A percentile compares a stretch with the other conserved stretches of the same genome.
Evolutionary conservation across 1,139 yeast species (phyloP).

Genomic region (Kodamaea sp.): DNA sequence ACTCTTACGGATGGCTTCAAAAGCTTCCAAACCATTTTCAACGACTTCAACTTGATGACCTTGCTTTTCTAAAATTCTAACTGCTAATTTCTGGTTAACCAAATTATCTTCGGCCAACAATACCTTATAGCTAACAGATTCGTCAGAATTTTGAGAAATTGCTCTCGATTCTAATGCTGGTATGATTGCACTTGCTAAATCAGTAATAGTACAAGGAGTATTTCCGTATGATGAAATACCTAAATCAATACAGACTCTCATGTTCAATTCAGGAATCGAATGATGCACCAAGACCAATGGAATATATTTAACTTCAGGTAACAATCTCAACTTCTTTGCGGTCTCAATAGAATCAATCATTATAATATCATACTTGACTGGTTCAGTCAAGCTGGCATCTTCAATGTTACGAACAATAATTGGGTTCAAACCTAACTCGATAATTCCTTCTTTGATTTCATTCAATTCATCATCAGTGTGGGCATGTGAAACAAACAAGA

Average conservation of each 20-base stretch:
- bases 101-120: constrained; percentile 83
- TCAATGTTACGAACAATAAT: constrained; percentile 49
- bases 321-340: constrained; percentile 62
- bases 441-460: constrained; percentile 40
- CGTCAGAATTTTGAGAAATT: constrained; percentile 76
- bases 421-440: constrained; percentile 46
- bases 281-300: constrained; percentile 78
- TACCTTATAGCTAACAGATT: constrained; percentile 69
- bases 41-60: constrained; percentile 82
- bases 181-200: constrained; percentile 74
- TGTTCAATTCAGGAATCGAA: constrained; percentile 72
- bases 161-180: constrained; percentile 84
- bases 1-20: constrained; percentile 64
- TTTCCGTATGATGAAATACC: constrained; percentile 88
- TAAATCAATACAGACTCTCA: constrained; percentile 76
- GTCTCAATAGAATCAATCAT: constrained; percentile 76
- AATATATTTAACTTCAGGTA: constrained; percentile 75
- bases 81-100: constrained; percentile 84
- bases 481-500: constrained; percentile 65
- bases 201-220: constrained; percentile 79
- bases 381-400: constrained; percentile 49
- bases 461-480: constrained; percentile 51
- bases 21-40: constrained; percentile 81
- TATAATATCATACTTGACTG: constrained; percentile 70
- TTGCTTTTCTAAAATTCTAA: constrained; percentile 74